Base-by-base conservation (phyloP, 2,329 filamentous ascomycete species). In the Capronia epimyces region DNA sequence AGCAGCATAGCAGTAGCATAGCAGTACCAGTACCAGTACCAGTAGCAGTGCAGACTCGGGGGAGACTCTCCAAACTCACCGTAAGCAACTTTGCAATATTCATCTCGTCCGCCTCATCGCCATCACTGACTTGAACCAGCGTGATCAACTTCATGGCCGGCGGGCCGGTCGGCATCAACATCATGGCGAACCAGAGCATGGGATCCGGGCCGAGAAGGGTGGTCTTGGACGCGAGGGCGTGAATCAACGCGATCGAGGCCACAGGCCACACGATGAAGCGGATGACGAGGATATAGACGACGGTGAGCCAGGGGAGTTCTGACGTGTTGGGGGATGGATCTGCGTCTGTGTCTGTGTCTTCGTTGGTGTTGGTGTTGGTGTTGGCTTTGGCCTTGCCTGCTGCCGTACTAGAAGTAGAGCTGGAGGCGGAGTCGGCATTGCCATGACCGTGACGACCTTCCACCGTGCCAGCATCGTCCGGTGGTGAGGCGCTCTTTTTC, bases 131-230 rank as follows among this genome's bases (percentile, higher is more conserved):
- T 40, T 67, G 64, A 6, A 68, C 64, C 47, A 79, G 67, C 49
- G 79, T 76, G 3, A 76, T 74, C 20, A 80, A 62, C 24, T 77
- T 75, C 72, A 80, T 70, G 0, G 77, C 76, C 1, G 76, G 75
- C 16, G 77, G 78, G 0, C 78, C 77, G 1, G 72, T 71, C 0
- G 78, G 76, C 74, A 80, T 80, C 22, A 81, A 60, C 78, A 81
- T 81, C 74, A 81, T 74, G 2, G 68, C 71, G 60, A 86, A 86
- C 81, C 81, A 85, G 25, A 86, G 65, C 57, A 86, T 78, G 0
- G 81, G 81, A 61, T 86, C 83, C 2, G 69, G 59, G 2, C 71
- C 70, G 2, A 86, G 61, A 2, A 79, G 32, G 0, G 60, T 56
- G 0, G 81, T 83, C 47, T 71, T 73, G 1, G 70, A 73, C 0